Evolutionary conservation across 116 monocot genomes (phyloP).

Genomic region (Iris pallida): DNA sequence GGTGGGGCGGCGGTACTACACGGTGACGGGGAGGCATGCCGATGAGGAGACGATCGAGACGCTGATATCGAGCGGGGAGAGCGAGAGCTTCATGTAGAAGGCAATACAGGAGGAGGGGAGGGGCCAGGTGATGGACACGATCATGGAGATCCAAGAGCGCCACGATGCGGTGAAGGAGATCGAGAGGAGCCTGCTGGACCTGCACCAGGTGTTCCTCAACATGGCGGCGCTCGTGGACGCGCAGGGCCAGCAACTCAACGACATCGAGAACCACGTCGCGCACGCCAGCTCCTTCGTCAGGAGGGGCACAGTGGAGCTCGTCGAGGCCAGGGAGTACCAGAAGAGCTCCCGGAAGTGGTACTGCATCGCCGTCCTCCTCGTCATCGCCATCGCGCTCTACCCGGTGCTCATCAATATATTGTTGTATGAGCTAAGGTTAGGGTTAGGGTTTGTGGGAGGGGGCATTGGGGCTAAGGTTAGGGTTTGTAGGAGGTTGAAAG

Average conservation of each 20-base stretch:
- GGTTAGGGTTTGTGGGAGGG: too few species aligned
- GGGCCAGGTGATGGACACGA: too few species aligned
- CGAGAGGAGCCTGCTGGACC: constrained; percentile 72
- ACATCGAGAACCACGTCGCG: too few species aligned
- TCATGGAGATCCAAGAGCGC: constrained; percentile 75
- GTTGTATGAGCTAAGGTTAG: too few species aligned
- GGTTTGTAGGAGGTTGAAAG: too few species aligned
- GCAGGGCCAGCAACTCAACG: constrained; percentile 70
- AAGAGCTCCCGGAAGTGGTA: constrained; percentile 62
- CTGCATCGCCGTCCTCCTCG: constrained; percentile 47
- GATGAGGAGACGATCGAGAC: constrained; percentile 63
- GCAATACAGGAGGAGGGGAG: constrained; percentile 84
- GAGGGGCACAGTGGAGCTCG: constrained; percentile 47
- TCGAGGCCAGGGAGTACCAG: constrained; percentile 50
- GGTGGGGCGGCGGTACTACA: constrained; percentile 69
- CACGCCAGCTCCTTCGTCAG: constrained; percentile 73
- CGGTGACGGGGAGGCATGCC: constrained; percentile 57
- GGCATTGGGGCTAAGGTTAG: too few species aligned
- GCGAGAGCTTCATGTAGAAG: constrained; percentile 65
- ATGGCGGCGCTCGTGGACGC: constrained; percentile 84
- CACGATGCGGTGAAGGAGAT: constrained; percentile 77
- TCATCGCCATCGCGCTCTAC: constrained; percentile 28
- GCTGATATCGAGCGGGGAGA: constrained; percentile 62
- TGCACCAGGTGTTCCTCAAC: constrained; percentile 87
- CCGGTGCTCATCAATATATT: constrained; percentile 35